These are phyloP conservation scores for Nannizzia gypsea DNA, from an alignment of 2,329 filamentous ascomycete species.

Conservation along the genomic window DNA sequence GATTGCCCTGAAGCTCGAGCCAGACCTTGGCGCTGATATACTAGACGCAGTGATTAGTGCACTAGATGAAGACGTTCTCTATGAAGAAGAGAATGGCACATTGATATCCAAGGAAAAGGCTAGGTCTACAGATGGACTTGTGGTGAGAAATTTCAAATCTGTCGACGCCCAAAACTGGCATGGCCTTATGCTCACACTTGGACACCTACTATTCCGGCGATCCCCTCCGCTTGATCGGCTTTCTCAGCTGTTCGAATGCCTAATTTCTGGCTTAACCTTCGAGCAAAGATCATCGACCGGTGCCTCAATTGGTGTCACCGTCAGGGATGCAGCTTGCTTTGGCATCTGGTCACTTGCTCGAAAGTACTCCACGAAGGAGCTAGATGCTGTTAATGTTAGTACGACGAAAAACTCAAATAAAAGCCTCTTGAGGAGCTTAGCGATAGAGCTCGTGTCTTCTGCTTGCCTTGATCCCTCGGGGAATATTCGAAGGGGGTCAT, in stretches of 20 bases:
- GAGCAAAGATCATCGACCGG: conserved; percentile 80
- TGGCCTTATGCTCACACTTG: conserved; percentile 74
- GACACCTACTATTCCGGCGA: conserved; percentile 73
- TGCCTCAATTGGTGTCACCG: conserved; percentile 74
- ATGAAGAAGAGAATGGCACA: conserved; percentile 36
- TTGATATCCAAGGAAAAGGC: conserved; percentile 28
- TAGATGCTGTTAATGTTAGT: conserved; percentile 47
- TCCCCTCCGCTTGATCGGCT: conserved; percentile 63
- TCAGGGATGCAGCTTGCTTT: conserved; percentile 90
- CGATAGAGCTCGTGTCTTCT: conserved; percentile 66
- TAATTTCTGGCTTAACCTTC: conserved; percentile 72
- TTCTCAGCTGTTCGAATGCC: conserved; percentile 59
- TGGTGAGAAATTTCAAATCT: conserved; percentile 51
- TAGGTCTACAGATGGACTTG: conserved; percentile 26
- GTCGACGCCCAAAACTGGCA: conserved; percentile 85
- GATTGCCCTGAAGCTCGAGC: conserved; percentile 65
- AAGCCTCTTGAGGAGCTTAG: conserved; percentile 60
- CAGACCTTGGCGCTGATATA: conserved; percentile 73
- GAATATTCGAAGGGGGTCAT: conserved; percentile 85
- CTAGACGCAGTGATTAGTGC: conserved; percentile 71
- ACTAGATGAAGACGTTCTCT: conserved; percentile 51
- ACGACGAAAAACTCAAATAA: conserved; percentile 21
- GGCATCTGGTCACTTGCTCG: conserved; percentile 87
- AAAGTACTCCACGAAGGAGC: conserved; percentile 69
- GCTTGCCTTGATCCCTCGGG: conserved; percentile 81